These are phyloP conservation scores for Purshia tridentata DNA, from an alignment of 306 rosid species.

Conservation along the genomic window DNA sequence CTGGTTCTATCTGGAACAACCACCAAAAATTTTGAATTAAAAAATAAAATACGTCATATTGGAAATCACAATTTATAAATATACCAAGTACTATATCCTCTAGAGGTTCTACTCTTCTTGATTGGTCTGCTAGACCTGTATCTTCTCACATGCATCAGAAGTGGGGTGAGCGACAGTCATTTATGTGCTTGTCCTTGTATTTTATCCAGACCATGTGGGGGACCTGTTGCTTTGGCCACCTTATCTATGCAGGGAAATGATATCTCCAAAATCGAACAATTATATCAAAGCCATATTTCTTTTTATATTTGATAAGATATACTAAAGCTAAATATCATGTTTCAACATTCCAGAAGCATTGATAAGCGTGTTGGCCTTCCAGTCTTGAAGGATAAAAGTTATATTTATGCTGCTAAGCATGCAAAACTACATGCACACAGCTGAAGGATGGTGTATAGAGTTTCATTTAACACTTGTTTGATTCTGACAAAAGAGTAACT, in stretches of 20 bases:
- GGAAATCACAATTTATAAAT: background rate
- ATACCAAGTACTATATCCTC: background rate
- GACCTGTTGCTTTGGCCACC: slow-evolving; percentile 19
- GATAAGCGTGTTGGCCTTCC: background rate
- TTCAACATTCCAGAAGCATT: background rate
- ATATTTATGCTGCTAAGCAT: background rate
- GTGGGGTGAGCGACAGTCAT: slow-evolving; percentile 17
- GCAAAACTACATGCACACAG: background rate
- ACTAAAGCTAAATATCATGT: slow-evolving; percentile 1
- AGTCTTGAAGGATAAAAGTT: background rate
- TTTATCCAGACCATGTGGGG: slow-evolving; percentile 24
- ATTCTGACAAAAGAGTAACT: background rate
- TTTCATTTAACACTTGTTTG: background rate
- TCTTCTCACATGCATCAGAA: slow-evolving; percentile 13
- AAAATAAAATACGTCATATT: background rate
- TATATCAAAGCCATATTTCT: background rate
- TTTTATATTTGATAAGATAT: background rate
- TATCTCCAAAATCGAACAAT: slow-evolving; percentile 7
- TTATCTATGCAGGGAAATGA: slow-evolving; percentile 15
- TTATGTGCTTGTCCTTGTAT: slow-evolving; percentile 15
- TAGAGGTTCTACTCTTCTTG: background rate
- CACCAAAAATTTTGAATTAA: too few species aligned
- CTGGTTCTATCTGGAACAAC: too few species aligned
- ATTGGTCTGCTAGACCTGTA: slow-evolving; percentile 8
- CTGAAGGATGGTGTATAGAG: background rate